Evolutionary conservation across 352 stramenopile species (phyloP), one percentile per base, ranked within the genome.

Genomic region (Peronosclerospora sorghi): DNA sequence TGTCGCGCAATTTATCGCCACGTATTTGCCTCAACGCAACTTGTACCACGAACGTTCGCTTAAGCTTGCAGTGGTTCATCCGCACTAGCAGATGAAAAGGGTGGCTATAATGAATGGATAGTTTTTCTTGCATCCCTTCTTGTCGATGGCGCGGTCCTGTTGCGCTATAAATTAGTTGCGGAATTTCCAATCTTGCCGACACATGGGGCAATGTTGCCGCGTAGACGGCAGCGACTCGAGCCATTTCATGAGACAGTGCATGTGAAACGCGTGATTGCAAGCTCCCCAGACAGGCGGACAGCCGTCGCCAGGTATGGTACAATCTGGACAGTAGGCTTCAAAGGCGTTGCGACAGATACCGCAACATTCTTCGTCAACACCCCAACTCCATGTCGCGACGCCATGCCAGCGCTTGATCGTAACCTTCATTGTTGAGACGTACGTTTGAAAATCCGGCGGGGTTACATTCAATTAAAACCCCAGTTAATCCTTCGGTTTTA

Each of bases 181-280:
- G 63, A 90, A 93, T 48, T 82, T 69, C 82, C 82, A 94, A 41
- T 92, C 72, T 39, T 92, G 74, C 8, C 84, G 75, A 45, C 84
- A 95, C 80, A 95, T 86, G 27, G 84, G 84, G 49, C 84, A 95
- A 48, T 90, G 75, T 54, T 93, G 76, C 12, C 72, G 73, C 38
- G 68, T 62, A 12, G 77, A 80, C 46, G 88, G 77, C 41, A 90
- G 65, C 40, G 82, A 81, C 46, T 92, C 78, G 43, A 95, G 73
- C 82, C 84, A 95, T 56, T 96, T 96, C 54, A 93, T 72, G n/a
- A 95, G 67, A 69, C 86, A 96, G 55, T 96, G 84, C 78, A 95
- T 95, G 62, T 95, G 86, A 48, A 96, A 94, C 38, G 83, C 83
- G 56, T 95, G 84, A 46, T 92, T 94, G 59, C 84, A 95, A 9